These are phyloP conservation scores for Cordia subcordata DNA, from an alignment of 257 asterid species.

Conservation along the genomic window DNA sequence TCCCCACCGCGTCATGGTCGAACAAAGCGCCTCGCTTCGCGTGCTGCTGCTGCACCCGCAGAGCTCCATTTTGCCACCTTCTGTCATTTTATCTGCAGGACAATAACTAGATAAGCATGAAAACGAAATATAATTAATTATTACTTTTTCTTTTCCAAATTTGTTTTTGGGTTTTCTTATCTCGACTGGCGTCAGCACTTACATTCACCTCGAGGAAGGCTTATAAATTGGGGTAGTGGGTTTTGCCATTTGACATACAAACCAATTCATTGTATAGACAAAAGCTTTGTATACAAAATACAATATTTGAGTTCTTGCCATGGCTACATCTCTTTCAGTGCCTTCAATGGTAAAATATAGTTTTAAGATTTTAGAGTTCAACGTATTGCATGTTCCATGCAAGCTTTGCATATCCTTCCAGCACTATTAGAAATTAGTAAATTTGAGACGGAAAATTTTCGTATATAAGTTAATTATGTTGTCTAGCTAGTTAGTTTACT, in stretches of 20 bases:
- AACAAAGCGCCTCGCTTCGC: conserved; percentile 25
- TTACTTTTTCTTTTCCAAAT: conserved; percentile 23
- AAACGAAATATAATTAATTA: background rate
- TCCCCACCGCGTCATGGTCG: background rate
- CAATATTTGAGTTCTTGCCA: conserved; percentile 49
- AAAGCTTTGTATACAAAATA: background rate
- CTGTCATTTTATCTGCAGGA: background rate
- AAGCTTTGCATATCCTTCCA: background rate
- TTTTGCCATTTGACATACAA: conserved; percentile 15
- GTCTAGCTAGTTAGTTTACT: no score
- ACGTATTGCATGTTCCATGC: background rate
- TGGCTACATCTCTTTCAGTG: conserved; percentile 84
- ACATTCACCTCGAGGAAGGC: background rate
- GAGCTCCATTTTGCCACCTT: no score
- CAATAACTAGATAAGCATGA: background rate
- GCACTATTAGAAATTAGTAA: background rate
- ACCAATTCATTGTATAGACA: conserved; percentile 12
- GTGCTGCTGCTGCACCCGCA: conserved; percentile 6
- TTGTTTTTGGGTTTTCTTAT: conserved; percentile 11
- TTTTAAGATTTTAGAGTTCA: background rate
- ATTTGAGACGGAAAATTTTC: no score
- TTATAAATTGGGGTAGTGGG: conserved; percentile 40
- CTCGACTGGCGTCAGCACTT: background rate
- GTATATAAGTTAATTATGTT: no score
- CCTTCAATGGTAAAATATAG: conserved; percentile 71